Evolutionary conservation across 441 rosid species (phyloP).

Genomic region (Pelargonium cotyledonis): DNA sequence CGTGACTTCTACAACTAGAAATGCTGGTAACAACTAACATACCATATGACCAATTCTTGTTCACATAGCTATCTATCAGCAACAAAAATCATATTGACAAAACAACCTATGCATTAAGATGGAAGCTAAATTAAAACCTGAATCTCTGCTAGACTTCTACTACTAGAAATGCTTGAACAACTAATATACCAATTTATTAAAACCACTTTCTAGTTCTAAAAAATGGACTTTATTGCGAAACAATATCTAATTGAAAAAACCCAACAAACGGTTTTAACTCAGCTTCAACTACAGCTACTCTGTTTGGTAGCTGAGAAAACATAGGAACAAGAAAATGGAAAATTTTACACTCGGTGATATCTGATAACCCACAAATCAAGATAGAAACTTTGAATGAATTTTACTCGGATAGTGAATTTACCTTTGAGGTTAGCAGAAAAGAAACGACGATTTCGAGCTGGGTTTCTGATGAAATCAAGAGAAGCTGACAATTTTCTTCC

Average conservation of each 20-base stretch:
- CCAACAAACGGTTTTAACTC: not conserved
- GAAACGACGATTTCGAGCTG: slow-evolving; percentile 7
- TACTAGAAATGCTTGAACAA: too few relatives aligned
- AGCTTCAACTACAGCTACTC: not conserved
- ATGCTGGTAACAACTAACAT: too few relatives aligned
- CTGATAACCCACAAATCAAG: not conserved
- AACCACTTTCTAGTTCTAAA: too few relatives aligned
- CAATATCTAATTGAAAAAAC: not conserved
- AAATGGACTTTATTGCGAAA: too few relatives aligned
- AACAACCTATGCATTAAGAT: too few relatives aligned
- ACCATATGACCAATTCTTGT: too few relatives aligned
- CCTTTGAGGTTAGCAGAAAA: not conserved
- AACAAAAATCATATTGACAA: too few relatives aligned
- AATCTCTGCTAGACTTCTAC: too few relatives aligned
- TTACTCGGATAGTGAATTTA: not conserved
- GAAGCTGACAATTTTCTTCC: not conserved
- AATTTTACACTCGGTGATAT: not conserved
- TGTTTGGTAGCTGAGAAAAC: not conserved
- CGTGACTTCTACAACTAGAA: too few relatives aligned
- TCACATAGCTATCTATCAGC: too few relatives aligned
- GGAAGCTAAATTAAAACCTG: too few relatives aligned
- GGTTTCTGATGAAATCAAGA: not conserved
- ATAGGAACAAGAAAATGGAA: not conserved
- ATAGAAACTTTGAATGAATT: not conserved
- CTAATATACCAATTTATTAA: too few relatives aligned